Evolutionary conservation across 2,329 filamentous ascomycete species (phyloP).

Genomic region (Cladophialophora yegresii): DNA sequence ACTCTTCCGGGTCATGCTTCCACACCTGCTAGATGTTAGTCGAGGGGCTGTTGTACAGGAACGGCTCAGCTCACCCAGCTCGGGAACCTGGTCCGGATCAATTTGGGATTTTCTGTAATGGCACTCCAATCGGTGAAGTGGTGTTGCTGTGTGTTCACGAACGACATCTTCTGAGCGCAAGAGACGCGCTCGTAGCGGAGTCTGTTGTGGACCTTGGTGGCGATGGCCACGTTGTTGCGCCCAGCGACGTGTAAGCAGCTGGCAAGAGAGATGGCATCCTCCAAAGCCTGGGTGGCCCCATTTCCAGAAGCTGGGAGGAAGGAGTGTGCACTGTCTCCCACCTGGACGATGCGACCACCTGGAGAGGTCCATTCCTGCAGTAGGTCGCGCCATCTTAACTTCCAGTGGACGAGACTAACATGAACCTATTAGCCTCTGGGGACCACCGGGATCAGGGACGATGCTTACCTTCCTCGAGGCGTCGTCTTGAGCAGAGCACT

Average conservation of each 20-base stretch:
- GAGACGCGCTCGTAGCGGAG: conserved; percentile 25
- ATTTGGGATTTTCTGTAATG: conserved; percentile 4
- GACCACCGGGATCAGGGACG: neutral
- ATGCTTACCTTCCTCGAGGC: neutral
- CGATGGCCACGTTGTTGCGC: neutral
- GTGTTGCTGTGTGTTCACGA: conserved; percentile 25
- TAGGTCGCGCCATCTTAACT: conserved; percentile 27
- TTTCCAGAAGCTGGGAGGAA: conserved; percentile 53
- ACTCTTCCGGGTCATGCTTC: conserved; percentile 53
- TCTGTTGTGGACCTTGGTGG: neutral
- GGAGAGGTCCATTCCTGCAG: conserved; percentile 42
- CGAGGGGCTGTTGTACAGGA: conserved; percentile 37
- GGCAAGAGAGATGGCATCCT: conserved; percentile 52
- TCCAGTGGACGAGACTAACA: conserved; percentile 19
- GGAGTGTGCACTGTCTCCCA: conserved; percentile 55
- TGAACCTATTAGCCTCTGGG: neutral
- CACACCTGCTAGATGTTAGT: conserved; percentile 50
- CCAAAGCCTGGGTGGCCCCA: conserved; percentile 54
- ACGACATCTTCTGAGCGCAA: conserved; percentile 28
- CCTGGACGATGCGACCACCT: conserved; percentile 47
- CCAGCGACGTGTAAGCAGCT: neutral
- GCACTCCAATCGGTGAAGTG: conserved; percentile 24
- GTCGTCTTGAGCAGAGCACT: neutral
- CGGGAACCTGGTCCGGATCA: neutral
- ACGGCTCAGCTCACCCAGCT: neutral